Evolutionary conservation across 257 asterid genomes (phyloP), one percentile per base, ranked within the genome.

Genomic region (Verbena officinalis): DNA sequence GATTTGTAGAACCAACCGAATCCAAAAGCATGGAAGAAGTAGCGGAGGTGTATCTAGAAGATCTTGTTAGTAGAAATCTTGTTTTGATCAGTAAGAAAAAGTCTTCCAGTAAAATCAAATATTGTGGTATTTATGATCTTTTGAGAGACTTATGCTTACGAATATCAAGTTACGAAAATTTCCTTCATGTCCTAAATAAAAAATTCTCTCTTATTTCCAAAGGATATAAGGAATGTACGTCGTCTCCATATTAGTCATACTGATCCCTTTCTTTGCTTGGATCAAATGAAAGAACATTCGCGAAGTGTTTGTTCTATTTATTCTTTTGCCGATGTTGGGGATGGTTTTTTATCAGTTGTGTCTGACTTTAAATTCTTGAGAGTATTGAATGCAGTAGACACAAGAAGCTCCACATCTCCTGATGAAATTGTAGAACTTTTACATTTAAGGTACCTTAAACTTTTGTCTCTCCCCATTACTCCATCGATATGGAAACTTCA

Each of bases 401-500:
- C 44, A 38, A 11, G n/a, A 4, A 0, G 5, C 1, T 10, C 48
- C 12, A 0, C 13, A 9, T 44, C 45, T 27, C 22, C 30, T 7
- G 48, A 1, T 34, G 31, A 15, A 36, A 57, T 57, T 9, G 9
- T 57, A 5, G 2, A 34, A 57, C 1, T 57, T 9, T 57, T 34
- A 17, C 31, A 57, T 57, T 40, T 57, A 17, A 57, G 56, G 64
- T 66, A 55, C 56, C 46, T 66, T 6, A 23, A 24, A 7, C 6
- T 43, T 44, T 21, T 5, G 16, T 21, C 16, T 55, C 23, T 6
- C 13, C 65, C 3, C 4, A 9, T 67, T 5, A 57, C 56, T 58
- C 40, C 60, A 33, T 68, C 53, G 5, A 46, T 57, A 43, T 14
- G 7, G 52, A n/a, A 23, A 31, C 72, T 58, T 45, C 59, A 16